These are phyloP conservation scores for Paragyromitra xinjiangensis DNA, from an alignment of 495 filamentous ascomycete species.

Conservation along the genomic window DNA sequence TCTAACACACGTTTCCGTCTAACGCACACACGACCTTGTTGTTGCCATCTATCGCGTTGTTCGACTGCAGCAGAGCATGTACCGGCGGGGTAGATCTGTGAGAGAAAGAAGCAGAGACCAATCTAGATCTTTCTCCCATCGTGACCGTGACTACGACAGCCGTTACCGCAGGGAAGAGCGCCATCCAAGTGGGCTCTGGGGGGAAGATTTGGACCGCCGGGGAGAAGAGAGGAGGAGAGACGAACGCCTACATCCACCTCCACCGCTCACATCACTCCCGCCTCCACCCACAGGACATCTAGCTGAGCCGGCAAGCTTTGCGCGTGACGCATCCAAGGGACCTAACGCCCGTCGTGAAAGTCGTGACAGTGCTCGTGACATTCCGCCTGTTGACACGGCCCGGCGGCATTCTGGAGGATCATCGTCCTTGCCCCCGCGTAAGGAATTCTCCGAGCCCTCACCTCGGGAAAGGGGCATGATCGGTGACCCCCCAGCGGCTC, in stretches of 20 bases:
- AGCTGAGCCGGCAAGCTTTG: conserved; percentile 25
- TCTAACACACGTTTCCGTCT: conserved; percentile 7
- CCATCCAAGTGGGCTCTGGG: conserved; percentile 20
- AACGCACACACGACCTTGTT: conserved; percentile 19
- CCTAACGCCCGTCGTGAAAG: conserved; percentile 29
- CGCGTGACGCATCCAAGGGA: conserved; percentile 31
- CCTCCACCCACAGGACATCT: background rate
- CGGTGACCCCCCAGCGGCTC: conserved; percentile 22
- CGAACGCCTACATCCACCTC: conserved; percentile 15
- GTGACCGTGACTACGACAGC: conserved; percentile 37
- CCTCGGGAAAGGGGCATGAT: conserved; percentile 49
- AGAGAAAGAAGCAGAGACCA: conserved; percentile 51
- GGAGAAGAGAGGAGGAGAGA: conserved; percentile 43
- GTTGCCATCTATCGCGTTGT: conserved; percentile 36
- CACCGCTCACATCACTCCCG: background rate
- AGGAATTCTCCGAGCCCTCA: conserved; percentile 39
- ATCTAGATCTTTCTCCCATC: conserved; percentile 37
- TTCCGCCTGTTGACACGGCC: conserved; percentile 28
- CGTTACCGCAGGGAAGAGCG: conserved; percentile 34
- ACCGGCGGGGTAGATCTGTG: conserved; percentile 45
- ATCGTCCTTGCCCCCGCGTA: conserved; percentile 19
- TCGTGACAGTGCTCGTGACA: conserved; percentile 41
- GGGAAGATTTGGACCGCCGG: conserved; percentile 36
- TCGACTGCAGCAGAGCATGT: conserved; percentile 46
- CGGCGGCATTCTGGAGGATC: conserved; percentile 42